A percentile compares a stretch with the other conserved stretches of the same genome.
Conservation (phyloP, 108 stramenopile species). For the Skeletonema grethae region DNA sequence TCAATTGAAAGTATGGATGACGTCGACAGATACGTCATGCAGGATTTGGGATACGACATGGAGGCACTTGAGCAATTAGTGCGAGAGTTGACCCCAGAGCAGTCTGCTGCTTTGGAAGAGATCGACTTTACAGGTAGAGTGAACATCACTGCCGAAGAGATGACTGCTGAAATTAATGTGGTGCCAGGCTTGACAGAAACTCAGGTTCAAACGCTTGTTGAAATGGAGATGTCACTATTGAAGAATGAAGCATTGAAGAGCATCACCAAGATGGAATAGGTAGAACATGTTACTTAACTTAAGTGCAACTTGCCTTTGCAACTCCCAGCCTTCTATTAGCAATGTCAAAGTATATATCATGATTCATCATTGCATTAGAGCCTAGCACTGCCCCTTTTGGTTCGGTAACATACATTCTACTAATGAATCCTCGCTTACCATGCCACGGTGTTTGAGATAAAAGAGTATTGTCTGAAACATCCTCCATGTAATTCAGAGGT, state of each 20-base stretch:
- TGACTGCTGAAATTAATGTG: slow-evolving; percentile 41
- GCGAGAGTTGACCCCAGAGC: slow-evolving; percentile 50
- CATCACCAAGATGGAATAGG: slow-evolving; percentile 37
- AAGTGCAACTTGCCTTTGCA: slow-evolving; percentile 49
- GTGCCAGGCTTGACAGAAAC: slow-evolving; percentile 60
- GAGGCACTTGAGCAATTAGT: slow-evolving; percentile 34
- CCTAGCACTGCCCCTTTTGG: slow-evolving; percentile 90
- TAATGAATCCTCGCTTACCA: slow-evolving; percentile 52
- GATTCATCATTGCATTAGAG: slow-evolving; percentile 90
- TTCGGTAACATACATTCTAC: slow-evolving; percentile 90
- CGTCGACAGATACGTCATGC: slow-evolving; percentile 43
- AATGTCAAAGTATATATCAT: slow-evolving; percentile 91
- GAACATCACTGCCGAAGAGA: slow-evolving; percentile 38
- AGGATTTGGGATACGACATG: slow-evolving; percentile 55
- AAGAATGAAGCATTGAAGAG: slow-evolving; percentile 38
- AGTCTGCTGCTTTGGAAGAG: slow-evolving; percentile 37
- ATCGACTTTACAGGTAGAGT: slow-evolving; percentile 52
- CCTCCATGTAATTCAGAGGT: slow-evolving; percentile 78
- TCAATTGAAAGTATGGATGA: slow-evolving; percentile 42
- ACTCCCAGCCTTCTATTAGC: slow-evolving; percentile 77
- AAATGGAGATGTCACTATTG: slow-evolving; percentile 59
- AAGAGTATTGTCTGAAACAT: slow-evolving; percentile 15
- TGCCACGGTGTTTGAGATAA: slow-evolving; percentile 46
- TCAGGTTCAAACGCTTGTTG: slow-evolving; percentile 52
- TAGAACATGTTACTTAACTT: not conserved